A percentile compares a stretch with the other conserved stretches of the same genome.
These are phyloP conservation scores for Eutrema heterophyllum DNA, from an alignment of 345 rosid species.

Conservation along the genomic window DNA sequence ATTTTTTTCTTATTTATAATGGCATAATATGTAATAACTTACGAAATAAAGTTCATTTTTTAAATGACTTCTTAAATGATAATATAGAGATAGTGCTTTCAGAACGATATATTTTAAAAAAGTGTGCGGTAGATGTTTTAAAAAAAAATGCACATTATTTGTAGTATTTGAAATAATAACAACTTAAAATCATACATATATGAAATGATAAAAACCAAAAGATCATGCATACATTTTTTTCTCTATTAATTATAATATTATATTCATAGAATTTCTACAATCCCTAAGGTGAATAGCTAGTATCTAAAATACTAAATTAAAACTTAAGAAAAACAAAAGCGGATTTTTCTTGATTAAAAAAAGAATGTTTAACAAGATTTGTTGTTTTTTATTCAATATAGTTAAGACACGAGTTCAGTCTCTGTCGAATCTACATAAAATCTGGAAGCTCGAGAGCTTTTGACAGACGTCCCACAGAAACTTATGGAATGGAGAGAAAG, in stretches of 20 bases:
- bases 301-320: neutral
- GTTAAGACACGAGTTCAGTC: constrained; percentile 21
- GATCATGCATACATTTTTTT: neutral
- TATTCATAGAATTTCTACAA: neutral
- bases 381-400: neutral
- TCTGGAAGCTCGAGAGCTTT: constrained; percentile 25
- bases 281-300: neutral
- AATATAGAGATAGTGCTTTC: neutral
- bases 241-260: neutral
- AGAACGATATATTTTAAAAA: neutral
- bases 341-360: neutral
- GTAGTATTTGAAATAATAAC: neutral
- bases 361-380: neutral
- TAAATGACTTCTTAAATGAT: neutral
- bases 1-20: neutral
- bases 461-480: constrained; percentile 26
- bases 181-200: neutral
- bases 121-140: neutral
- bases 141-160: neutral
- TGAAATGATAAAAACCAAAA: neutral
- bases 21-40: too few species aligned
- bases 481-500: constrained; percentile 1
- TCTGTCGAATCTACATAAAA: constrained; percentile 30
- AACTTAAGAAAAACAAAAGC: neutral
- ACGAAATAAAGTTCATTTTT: neutral